Conservation (phyloP, 75 land plant species). For the Ceratopteris richardii region DNA sequence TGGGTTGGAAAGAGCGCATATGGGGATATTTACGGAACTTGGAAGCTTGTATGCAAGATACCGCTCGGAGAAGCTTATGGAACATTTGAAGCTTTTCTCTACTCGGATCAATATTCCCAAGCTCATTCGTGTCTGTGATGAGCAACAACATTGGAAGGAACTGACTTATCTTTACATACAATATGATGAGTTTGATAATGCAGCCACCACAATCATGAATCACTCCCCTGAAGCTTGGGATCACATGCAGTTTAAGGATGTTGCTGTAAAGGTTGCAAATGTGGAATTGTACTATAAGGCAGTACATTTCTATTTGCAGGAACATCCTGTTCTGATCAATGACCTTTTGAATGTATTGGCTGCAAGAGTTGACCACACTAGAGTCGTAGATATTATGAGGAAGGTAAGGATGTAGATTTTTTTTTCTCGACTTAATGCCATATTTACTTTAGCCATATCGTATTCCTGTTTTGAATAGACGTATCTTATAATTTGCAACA, state of each 20-base stretch:
- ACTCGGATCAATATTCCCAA: conserved; percentile 97
- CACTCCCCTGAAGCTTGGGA: conserved; percentile 99
- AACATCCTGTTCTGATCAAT: conserved; percentile 92
- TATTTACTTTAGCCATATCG: no score
- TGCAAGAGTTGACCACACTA: conserved; percentile 82
- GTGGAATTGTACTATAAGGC: conserved; percentile 98
- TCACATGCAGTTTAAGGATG: conserved; percentile 99
- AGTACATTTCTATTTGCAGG: conserved; percentile 90
- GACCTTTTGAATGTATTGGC: conserved; percentile 88
- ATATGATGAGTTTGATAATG: conserved; percentile 98
- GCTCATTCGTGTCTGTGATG: conserved; percentile 95
- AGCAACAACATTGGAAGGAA: conserved; percentile 99
- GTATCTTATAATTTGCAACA: no score
- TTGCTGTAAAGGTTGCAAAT: conserved; percentile 92
- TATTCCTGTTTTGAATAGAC: no score
- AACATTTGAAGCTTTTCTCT: conserved; percentile 88
- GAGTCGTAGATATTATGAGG: conserved; percentile 94
- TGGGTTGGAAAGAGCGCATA: conserved; percentile 96
- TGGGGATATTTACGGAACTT: conserved; percentile 98
- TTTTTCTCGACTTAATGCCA: no score
- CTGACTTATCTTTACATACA: conserved; percentile 92
- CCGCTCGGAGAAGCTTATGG: conserved; percentile 96
- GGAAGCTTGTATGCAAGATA: conserved; percentile 92
- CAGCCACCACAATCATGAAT: conserved; percentile 94
- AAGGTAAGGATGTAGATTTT: conserved; percentile 58